Conservation (phyloP, 2,329 filamentous ascomycete species). For the Teratosphaeria gauchensis region DNA sequence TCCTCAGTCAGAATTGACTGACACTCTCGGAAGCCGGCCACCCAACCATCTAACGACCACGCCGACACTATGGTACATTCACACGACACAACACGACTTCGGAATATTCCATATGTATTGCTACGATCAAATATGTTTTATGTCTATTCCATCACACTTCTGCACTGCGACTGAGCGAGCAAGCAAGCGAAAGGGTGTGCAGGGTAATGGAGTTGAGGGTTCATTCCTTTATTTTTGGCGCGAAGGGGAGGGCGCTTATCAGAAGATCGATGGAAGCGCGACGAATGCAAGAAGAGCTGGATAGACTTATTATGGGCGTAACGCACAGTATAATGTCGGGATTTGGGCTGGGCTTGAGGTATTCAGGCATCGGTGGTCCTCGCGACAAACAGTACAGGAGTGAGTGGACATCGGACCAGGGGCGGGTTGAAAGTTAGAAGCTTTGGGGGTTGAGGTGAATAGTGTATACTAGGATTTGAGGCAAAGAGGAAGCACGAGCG, state of each 20-base stretch:
- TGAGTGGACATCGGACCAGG: not conserved
- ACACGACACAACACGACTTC: not conserved
- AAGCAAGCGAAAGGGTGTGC: not conserved
- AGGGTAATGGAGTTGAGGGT: not conserved
- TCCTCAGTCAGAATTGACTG: constrained; percentile 11
- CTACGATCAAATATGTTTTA: not conserved
- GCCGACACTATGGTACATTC: not conserved
- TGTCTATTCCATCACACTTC: not conserved
- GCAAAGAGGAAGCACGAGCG: not conserved
- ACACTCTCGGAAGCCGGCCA: not conserved
- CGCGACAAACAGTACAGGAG: not conserved
- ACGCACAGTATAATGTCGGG: not conserved
- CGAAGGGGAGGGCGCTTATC: not conserved
- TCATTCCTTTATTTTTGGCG: not conserved
- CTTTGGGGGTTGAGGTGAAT: not conserved
- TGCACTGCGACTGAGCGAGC: not conserved
- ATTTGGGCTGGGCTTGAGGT: too few relatives aligned
- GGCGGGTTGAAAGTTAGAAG: not conserved
- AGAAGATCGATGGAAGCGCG: not conserved
- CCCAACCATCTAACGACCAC: not conserved
- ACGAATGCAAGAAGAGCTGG: not conserved
- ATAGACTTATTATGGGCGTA: not conserved
- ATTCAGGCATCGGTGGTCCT: not conserved
- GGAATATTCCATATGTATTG: not conserved
- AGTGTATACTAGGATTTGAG: not conserved